Conservation (phyloP, 345 rosid species). For the Eucalyptus marginata region DNA sequence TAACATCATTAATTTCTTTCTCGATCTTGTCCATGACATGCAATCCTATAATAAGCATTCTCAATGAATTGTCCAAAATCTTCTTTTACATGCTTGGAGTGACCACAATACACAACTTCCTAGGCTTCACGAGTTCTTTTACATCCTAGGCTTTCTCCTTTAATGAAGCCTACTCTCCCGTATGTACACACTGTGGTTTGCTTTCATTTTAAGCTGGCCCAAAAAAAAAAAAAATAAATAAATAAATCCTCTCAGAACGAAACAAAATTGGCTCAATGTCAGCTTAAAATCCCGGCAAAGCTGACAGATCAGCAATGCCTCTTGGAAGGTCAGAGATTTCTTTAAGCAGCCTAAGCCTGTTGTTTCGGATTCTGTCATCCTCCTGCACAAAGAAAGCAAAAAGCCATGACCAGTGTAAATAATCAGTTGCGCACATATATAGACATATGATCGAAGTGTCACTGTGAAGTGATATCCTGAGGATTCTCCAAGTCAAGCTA, state of each 20-base stretch:
- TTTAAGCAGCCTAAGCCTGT: slow-evolving; percentile 71
- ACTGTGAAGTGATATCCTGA: not conserved
- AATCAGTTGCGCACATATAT: not conserved
- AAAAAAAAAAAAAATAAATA: too few relatives aligned
- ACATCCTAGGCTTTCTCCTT: not conserved
- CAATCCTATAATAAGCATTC: not conserved
- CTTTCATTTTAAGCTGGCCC: not conserved
- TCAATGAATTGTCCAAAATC: not conserved
- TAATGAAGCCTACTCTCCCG: not conserved
- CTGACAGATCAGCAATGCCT: slow-evolving; percentile 67
- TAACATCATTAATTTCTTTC: not conserved
- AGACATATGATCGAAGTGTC: not conserved
- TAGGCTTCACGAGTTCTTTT: not conserved
- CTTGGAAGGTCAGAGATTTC: slow-evolving; percentile 64
- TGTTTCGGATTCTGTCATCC: slow-evolving; percentile 54
- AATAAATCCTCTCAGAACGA: not conserved
- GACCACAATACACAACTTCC: not conserved
- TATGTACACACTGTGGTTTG: not conserved
- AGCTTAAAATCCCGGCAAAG: slow-evolving; percentile 72
- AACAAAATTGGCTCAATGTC: not conserved
- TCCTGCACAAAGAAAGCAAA: slow-evolving; percentile 33
- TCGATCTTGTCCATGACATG: not conserved
- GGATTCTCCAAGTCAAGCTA: not conserved
- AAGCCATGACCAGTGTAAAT: not conserved
- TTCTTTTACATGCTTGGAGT: not conserved